Base-by-base conservation (phyloP, 2,329 filamentous ascomycete species). In the Chaetoscypha palmicola region DNA sequence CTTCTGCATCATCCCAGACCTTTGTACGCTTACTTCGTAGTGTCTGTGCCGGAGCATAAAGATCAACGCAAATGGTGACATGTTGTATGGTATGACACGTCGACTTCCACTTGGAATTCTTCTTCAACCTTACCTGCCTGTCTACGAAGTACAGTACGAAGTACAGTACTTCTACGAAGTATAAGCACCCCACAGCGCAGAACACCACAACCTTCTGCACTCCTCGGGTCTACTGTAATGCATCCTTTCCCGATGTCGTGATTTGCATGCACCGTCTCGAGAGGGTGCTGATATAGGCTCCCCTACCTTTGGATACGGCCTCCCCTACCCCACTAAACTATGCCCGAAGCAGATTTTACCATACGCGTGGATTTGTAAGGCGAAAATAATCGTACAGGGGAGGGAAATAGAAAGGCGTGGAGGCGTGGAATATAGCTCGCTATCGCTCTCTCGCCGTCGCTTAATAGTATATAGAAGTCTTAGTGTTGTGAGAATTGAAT, bases 221-320 rank as follows among this genome's bases (percentile, higher is more conserved):
- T 38, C 47, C 20, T n/a, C n/a, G n/a, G n/a, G n/a, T n/a, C n/a
- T n/a, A n/a, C n/a, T n/a, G n/a, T n/a, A 28, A 38, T 49, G 46
- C 46, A 50, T 42, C 16, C 21, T 33, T 24, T 38, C 28, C 28
- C 24, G 36, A 50, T 55, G 50, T 51, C 41, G 52, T 55, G 50
- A 50, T 50, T 48, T 46, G 42, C 48, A 55, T 46, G 34, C 43
- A 44, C 43, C 38, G 37, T 50, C n/a, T n/a, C n/a, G n/a, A n/a
- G n/a, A n/a, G n/a, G n/a, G n/a, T n/a, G n/a, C n/a, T n/a, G n/a
- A n/a, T n/a, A n/a, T n/a, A n/a, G n/a, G n/a, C n/a, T n/a, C n/a
- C n/a, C n/a, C n/a, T n/a, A n/a, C n/a, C n/a, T n/a, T n/a, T n/a
- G n/a, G n/a, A n/a, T n/a, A n/a, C n/a, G n/a, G n/a, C n/a, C n/a